Base-by-base conservation (phyloP, 345 rosid genomes). In the Gossypium sturtianum region DNA sequence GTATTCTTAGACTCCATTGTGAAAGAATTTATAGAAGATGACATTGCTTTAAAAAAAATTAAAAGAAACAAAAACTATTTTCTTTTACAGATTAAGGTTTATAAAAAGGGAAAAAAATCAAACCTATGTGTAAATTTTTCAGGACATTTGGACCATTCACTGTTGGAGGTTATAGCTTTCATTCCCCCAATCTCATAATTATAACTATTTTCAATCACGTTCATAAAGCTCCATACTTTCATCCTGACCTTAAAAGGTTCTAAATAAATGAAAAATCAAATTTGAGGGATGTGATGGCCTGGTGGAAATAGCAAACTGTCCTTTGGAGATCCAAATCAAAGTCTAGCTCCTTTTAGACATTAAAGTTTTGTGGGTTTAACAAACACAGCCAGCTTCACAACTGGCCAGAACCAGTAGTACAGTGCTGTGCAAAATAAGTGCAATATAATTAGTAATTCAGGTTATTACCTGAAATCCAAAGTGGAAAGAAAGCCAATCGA, bases 401-500 rank as follows among this genome's bases (percentile, higher is more conserved):
- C 47, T 52, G 27, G 25, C 60, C 1, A 1, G 23, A 70, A 70
- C 47, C 60, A n/a, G 10, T 10, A 22, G 60, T 19, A 70, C 25
- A 71, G 23, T 41, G 3, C 19, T n/a, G 43, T 8, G 43, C 7
- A 63, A 45, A 61, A 61, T 27, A 65, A 74, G 53, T 48, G 34
- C 67, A 81, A 74, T 9, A 44, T 25, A 68, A 53, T 51, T 53
- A 47, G 60, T 52, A 53, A 67, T 41, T 63, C 41, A 65, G 70
- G 52, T 71, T 23, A 82, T 76, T 82, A 96, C 99, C 97, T 96
- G 99, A 89, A 96, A 96, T 48, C 99, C 99, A 84, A 96, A 96
- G 79, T 84, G 62, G 59, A 86, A 84, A 65, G 95, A 88, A 83
- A 96, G 94, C 99, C 99, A 96, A 69, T 96, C 97, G 56, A 96